Evolutionary conservation across 345 rosid genomes (phyloP).

Genomic region (Eucalyptus grandis): DNA sequence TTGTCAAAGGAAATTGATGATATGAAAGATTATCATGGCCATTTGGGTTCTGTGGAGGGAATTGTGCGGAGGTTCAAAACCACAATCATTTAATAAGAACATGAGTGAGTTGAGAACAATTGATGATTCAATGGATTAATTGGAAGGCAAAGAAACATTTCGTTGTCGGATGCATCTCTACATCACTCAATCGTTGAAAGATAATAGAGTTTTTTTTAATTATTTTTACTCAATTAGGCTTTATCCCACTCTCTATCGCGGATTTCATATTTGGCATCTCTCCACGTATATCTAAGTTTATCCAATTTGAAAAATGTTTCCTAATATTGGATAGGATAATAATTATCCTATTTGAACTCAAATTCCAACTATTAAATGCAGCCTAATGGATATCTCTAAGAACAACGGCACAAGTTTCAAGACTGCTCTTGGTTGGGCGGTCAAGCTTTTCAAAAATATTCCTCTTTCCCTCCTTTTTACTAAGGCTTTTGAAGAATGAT

Average conservation of each 20-base stretch:
- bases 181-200: background rate
- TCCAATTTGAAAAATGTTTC: too few relatives aligned
- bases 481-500: background rate
- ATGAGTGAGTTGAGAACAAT: background rate
- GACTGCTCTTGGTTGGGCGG: background rate
- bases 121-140: too few relatives aligned
- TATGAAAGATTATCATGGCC: background rate
- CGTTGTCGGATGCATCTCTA: background rate
- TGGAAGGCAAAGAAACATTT: background rate
- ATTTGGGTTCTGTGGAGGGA: background rate
- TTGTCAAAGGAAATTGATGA: background rate
- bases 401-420: background rate
- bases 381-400: background rate
- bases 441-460: background rate
- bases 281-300: too few relatives aligned
- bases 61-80: background rate
- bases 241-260: rapidly evolving
- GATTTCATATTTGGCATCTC: too few relatives aligned
- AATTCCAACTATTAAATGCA: too few relatives aligned
- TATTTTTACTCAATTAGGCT: background rate
- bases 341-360: background rate
- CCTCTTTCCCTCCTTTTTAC: background rate
- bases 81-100: background rate
- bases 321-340: background rate
- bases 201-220: too few relatives aligned